Base-by-base conservation (phyloP, 176 grass and related monocot genomes). In the Chrysopogon serrulatus region DNA sequence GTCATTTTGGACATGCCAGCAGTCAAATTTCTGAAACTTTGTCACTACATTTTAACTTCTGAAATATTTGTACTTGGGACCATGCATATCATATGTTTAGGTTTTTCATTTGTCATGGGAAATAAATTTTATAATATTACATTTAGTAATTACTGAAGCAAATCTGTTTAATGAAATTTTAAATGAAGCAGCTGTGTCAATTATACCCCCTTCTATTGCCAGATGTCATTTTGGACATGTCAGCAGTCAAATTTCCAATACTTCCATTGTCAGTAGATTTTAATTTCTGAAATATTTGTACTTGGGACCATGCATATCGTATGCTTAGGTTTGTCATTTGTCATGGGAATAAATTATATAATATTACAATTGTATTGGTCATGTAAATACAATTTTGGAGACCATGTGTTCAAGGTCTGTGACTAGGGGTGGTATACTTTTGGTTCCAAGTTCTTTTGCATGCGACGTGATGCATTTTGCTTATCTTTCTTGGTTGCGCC, bases 401-500 rank as follows among this genome's bases (percentile, higher is more conserved):
- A 34, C 62, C 9, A 44, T 64, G 24, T 66, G 62, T 48, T 43
- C 19, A 45, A 80, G 36, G 5, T 48, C 51, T 68, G 32, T 67
- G 32, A 18, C 14, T 19, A 8, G 23, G 47, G 19, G 30, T 43
- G 30, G 11, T 34, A 31, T 42, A 37, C 15, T 62, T 47, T 72
- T 18, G 48, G 23, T 65, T 81, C 36, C 27, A 36, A 78, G 27
- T 32, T 82, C 24, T 68, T 17, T 83, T 66, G 32, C 26, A 49
- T 49, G 26, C 69, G 54, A 62, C 12, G 5, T 74, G 48, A 69
- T 83, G 18, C 54, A 78, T 61, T 85, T 90, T 78, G n/a, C 73
- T 88, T 77, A 84, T 33, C 24, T 13, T 76, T 86, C 36, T 71
- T 74, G 41, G 67, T 74, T 85, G 70, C 82, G 42, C 34, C 23